A percentile compares a stretch with the other conserved stretches of the same genome.
Conservation (phyloP, 2,329 filamentous ascomycete species). For the Pseudogymnoascus sp. region DNA sequence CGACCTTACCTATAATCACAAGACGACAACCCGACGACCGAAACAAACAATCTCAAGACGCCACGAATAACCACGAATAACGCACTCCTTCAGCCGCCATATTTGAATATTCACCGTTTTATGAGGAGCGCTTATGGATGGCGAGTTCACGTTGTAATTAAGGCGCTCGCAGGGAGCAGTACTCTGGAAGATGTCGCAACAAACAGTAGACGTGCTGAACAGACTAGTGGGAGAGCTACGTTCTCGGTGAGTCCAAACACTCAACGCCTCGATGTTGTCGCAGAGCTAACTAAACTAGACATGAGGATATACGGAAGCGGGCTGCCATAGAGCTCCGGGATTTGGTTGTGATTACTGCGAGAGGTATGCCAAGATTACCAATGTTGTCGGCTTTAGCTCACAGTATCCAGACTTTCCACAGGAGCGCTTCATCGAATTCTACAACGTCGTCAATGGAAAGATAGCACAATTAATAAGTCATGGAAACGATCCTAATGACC, state of each 20-base stretch:
- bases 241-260: constrained; percentile 19
- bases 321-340: constrained; percentile 29
- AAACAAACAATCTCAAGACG: constrained; percentile 6
- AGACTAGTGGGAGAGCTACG: constrained; percentile 27
- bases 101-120: not conserved
- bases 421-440: constrained; percentile 69
- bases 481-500: constrained; percentile 78
- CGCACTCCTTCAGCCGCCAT: not conserved
- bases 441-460: constrained; percentile 57
- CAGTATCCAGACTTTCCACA: constrained; percentile 59
- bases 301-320: constrained; percentile 28
- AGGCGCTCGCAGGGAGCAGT: constrained; percentile 16
- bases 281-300: constrained; percentile 17
- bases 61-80: constrained; percentile 1
- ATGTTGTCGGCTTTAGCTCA: not conserved
- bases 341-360: constrained; percentile 27
- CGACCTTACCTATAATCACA: not conserved
- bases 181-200: constrained; percentile 24
- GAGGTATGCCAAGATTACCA: constrained; percentile 22
- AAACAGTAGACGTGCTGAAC: constrained; percentile 25
- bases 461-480: constrained; percentile 73
- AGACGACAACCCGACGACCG: constrained; percentile 2
- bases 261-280: not conserved
- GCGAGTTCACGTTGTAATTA: constrained; percentile 21
- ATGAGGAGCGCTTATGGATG: constrained; percentile 19